Conservation (phyloP, 1,284 basidiomycete species). For the Trametes pubescens region DNA sequence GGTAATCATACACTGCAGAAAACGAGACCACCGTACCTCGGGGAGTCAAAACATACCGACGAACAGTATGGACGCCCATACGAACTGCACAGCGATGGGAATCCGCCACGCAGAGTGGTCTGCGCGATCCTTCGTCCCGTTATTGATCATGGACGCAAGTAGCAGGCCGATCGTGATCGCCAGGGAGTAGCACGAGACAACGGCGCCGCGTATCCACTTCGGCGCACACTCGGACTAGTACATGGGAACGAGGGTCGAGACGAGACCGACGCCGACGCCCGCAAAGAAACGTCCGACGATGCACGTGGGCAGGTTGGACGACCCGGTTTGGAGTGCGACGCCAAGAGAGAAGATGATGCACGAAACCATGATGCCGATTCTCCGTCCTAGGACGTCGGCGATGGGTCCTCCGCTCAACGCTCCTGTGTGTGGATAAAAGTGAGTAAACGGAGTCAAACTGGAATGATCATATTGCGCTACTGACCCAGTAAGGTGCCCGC, state of each 20-base stretch:
- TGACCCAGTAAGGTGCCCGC: constrained; percentile 54
- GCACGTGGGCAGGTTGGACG: constrained; percentile 61
- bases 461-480: no score
- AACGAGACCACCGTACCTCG: constrained; percentile 52
- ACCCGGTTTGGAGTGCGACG: constrained; percentile 70
- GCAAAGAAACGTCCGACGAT: constrained; percentile 83
- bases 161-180: constrained; percentile 86
- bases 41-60: constrained; percentile 73
- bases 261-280: constrained; percentile 83
- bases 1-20: constrained; percentile 18
- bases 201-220: constrained; percentile 65
- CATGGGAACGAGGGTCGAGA: constrained; percentile 71
- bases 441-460: neutral
- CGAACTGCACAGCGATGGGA: constrained; percentile 80
- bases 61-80: constrained; percentile 67
- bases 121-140: constrained; percentile 70
- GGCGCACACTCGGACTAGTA: constrained; percentile 75
- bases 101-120: constrained; percentile 78
- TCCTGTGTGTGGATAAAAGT: constrained; percentile 38
- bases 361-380: constrained; percentile 64
- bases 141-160: constrained; percentile 78
- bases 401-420: constrained; percentile 43
- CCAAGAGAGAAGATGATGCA: constrained; percentile 71
- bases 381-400: constrained; percentile 49
- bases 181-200: constrained; percentile 85